These are phyloP conservation scores for Neonectria hederae DNA, from an alignment of 2,329 filamentous ascomycete species.

Conservation along the genomic window DNA sequence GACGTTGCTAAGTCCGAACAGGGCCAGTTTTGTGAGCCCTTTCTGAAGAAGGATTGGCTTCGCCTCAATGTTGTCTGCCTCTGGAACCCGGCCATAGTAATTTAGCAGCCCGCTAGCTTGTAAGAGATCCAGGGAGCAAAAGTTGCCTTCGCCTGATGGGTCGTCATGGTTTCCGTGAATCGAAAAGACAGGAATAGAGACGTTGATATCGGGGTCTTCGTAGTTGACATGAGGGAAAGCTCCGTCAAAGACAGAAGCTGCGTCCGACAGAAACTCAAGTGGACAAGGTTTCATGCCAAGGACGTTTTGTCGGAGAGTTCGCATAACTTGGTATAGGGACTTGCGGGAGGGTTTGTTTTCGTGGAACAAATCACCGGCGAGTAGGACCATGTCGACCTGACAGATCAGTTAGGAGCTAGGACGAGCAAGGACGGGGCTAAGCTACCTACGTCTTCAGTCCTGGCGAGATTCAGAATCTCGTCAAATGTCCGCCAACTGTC, in stretches of 20 bases:
- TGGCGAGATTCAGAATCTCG: slow-evolving; percentile 91
- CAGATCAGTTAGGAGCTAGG: background rate
- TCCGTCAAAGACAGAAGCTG: slow-evolving; percentile 87
- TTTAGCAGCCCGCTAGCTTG: slow-evolving; percentile 93
- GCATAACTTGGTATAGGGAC: slow-evolving; percentile 97
- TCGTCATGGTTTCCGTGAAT: slow-evolving; percentile 99
- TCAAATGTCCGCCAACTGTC: slow-evolving; percentile 98
- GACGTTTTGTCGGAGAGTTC: slow-evolving; percentile 90
- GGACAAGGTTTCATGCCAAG: slow-evolving; percentile 95
- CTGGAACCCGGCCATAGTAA: slow-evolving; percentile 91
- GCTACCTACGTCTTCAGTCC: slow-evolving; percentile 75
- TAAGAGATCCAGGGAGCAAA: slow-evolving; percentile 88
- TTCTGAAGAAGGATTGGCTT: slow-evolving; percentile 95
- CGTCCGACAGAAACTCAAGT: slow-evolving; percentile 93
- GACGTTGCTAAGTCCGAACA: slow-evolving; percentile 96
- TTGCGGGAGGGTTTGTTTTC: slow-evolving; percentile 98
- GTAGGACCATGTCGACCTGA: slow-evolving; percentile 92
- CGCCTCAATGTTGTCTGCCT: slow-evolving; percentile 94
- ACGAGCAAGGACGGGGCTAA: background rate
- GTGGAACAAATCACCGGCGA: slow-evolving; percentile 95
- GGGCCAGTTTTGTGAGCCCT: slow-evolving; percentile 87
- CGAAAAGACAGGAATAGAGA: slow-evolving; percentile 96
- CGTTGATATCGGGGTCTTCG: slow-evolving; percentile 95
- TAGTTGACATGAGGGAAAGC: slow-evolving; percentile 97
- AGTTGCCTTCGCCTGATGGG: slow-evolving; percentile 93